phyloP scores from a whole-genome alignment of 2,329 filamentous ascomycete species.

The Fusarium illudens region DNA sequence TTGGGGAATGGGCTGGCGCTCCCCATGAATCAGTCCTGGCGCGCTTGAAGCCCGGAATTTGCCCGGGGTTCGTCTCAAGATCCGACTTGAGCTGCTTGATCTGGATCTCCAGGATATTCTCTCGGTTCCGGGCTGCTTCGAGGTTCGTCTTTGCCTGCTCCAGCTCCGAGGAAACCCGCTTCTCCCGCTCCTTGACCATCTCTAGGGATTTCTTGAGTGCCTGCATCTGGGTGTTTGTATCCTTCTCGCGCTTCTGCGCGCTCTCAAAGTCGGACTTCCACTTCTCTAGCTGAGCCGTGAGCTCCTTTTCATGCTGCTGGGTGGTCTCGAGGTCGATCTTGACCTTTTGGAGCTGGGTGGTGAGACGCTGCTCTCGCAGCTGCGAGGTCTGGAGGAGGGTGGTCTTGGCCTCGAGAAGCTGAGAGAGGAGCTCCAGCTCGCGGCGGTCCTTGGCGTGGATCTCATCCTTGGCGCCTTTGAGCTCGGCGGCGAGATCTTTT shows the following conservation, averaged over 20 bases:
- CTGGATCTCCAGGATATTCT: not conserved
- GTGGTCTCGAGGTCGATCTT: not conserved
- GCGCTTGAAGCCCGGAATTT: not conserved
- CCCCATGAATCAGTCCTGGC: not conserved
- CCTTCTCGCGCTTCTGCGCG: slow-evolving; percentile 3
- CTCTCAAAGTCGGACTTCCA: not conserved
- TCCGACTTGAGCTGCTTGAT: not conserved
- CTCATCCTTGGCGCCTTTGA: slow-evolving; percentile 6
- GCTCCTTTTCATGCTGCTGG: not conserved
- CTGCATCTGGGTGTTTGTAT: not conserved
- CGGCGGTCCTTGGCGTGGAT: not conserved
- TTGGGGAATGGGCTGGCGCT: not conserved
- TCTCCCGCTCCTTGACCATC: not conserved
- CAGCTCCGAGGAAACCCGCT: not conserved
- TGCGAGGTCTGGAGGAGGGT: slow-evolving; percentile 6
- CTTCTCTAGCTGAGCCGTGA: not conserved
- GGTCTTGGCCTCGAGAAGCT: slow-evolving; percentile 11
- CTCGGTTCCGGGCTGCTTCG: not conserved
- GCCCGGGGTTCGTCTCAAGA: not conserved
- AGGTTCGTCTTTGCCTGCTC: not conserved
- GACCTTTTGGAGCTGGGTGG: not conserved
- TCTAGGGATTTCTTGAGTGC: not conserved
- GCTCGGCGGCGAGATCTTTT: slow-evolving; percentile 7
- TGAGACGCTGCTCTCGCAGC: slow-evolving; percentile 2
- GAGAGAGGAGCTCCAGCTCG: not conserved